A percentile compares a stretch with the other conserved stretches of the same genome.
Evolutionary conservation across 257 asterid genomes (phyloP).

Genomic region (Craterostigma plantagineum): DNA sequence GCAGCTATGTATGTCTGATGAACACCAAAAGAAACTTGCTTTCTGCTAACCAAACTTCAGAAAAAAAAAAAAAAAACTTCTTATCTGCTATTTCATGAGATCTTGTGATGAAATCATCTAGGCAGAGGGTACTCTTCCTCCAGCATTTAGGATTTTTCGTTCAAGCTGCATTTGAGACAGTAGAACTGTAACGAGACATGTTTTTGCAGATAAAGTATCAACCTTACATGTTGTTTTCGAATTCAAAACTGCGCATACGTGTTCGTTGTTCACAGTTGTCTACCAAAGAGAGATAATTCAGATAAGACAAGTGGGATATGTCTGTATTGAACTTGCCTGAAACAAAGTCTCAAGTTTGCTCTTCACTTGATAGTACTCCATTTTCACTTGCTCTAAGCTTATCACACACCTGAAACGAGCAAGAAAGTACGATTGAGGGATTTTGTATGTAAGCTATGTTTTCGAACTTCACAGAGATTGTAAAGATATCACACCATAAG

Average conservation of each 20-base stretch:
- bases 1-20: too few relatives aligned
- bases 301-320: not conserved
- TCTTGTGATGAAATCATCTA: too few relatives aligned
- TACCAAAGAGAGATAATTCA: not conserved
- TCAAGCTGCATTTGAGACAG: constrained; percentile 60
- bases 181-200: too few relatives aligned
- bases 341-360: constrained; percentile 58
- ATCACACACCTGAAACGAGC: constrained; percentile 48
- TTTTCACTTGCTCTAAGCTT: constrained; percentile 46
- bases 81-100: too few relatives aligned
- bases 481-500: too few relatives aligned
- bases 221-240: not conserved
- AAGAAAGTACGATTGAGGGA: not conserved
- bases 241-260: too few relatives aligned
- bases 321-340: constrained; percentile 20
- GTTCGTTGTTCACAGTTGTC: too few relatives aligned
- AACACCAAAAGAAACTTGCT: too few relatives aligned
- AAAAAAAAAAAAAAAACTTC: too few relatives aligned
- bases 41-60: too few relatives aligned
- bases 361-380: constrained; percentile 45
- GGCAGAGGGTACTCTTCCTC: constrained; percentile 59
- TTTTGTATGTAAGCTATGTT: not conserved
- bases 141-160: constrained; percentile 63
- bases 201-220: not conserved
- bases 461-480: too few relatives aligned